Base-by-base conservation (phyloP, 2,329 filamentous ascomycete genomes). In the Dothistroma pini region DNA sequence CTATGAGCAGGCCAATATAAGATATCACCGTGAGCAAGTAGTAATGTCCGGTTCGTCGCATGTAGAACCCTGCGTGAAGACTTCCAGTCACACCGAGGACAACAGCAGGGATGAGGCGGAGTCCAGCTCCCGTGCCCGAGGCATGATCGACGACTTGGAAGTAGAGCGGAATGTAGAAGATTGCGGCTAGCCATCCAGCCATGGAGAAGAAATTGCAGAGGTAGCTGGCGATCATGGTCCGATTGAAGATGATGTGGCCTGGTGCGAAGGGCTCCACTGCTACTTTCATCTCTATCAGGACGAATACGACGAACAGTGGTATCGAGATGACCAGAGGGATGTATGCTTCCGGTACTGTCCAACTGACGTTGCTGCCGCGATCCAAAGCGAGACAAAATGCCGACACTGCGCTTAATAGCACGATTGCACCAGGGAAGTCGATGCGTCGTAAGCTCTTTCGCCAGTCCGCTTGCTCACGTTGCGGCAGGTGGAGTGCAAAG, bases 81-180 rank as follows among this genome's bases (percentile, higher is more conserved):
- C 86, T 89, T 2, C 88, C 89, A 2, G 74, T 72, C 2, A 92
- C 88, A 29, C 83, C 84, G 5, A 78, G 77, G 2, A 86, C 48
- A 65, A 90, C 89, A 57, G 81, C 81, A 0, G 90, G 89, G 34
- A 93, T 77, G 19, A 93, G 81, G 35, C 86, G 78, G 0, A 88
- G 62, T 0, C 89, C 89, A 4, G 89, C 84, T 57, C 79, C 74
- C 0, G 87, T 86, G 0, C 90, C 87, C 4, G 81, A 83, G 25
- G 86, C 76, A 5, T 84, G 85, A 54, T 88, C 80, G 0, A 88
- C 86, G 5, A 87, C 89, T 75, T 93, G 90, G 75, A 89, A 90
- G 75, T 89, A 91, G 1, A 93, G 78, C 1, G 90, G 89, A n/a
- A 90, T 77, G 75, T 90, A 90, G 78, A 91, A 93, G 4, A 89